These are phyloP conservation scores for Candida tibetensis DNA, from an alignment of 805 yeast genomes.

Conservation along the genomic window DNA sequence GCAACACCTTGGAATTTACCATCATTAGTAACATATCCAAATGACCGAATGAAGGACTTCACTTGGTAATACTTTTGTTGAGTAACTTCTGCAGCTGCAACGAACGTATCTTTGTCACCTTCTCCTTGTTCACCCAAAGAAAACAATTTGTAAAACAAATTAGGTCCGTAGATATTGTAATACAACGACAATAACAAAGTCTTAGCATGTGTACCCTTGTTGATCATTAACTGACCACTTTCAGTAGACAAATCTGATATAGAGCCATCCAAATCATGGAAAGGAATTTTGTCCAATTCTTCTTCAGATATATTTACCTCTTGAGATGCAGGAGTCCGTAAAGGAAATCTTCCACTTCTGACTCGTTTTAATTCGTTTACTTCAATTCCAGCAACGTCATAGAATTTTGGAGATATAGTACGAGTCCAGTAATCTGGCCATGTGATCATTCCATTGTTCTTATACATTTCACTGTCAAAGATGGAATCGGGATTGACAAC, in stretches of 20 bases:
- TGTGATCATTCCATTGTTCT: slow-evolving; percentile 33
- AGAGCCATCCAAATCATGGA: slow-evolving; percentile 65
- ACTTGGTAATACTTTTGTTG: slow-evolving; percentile 26
- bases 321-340: slow-evolving; percentile 7
- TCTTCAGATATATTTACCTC: slow-evolving; percentile 8
- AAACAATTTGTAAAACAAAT: slow-evolving; percentile 55
- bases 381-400: slow-evolving; percentile 31
- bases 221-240: slow-evolving; percentile 63
- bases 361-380: slow-evolving; percentile 29
- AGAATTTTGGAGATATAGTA: slow-evolving; percentile 34
- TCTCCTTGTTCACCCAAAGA: slow-evolving; percentile 48
- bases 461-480: slow-evolving; percentile 28
- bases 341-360: slow-evolving; percentile 24
- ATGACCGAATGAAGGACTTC: slow-evolving; percentile 35
- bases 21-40: slow-evolving; percentile 25
- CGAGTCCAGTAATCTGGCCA: slow-evolving; percentile 47
- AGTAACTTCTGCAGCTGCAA: slow-evolving; percentile 17
- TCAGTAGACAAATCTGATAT: slow-evolving; percentile 70
- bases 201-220: slow-evolving; percentile 54
- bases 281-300: slow-evolving; percentile 32
- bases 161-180: slow-evolving; percentile 64
- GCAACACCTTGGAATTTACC: slow-evolving; percentile 34
- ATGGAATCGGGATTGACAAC: slow-evolving; percentile 29
- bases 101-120: slow-evolving; percentile 22
- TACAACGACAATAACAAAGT: slow-evolving; percentile 59